Evolutionary conservation across 2,329 filamentous ascomycete genomes (phyloP).

Genomic region (Waltergamsia citrina): DNA sequence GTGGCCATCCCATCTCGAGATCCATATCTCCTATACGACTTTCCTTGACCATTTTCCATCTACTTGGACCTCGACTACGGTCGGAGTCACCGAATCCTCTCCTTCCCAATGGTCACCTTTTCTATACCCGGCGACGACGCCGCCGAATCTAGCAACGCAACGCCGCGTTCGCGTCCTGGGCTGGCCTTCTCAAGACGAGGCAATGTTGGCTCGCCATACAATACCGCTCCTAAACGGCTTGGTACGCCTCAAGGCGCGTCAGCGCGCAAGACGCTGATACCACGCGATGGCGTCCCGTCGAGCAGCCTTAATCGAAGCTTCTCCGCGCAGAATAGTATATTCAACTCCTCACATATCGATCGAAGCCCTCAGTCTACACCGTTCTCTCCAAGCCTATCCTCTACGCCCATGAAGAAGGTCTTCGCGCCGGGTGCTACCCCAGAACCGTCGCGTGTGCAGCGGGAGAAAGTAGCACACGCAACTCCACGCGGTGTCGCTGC

Average conservation of each 20-base stretch:
- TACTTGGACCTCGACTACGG: no score
- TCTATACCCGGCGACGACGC: slow-evolving; percentile 25
- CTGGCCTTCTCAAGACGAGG: slow-evolving; percentile 33
- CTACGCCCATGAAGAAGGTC: slow-evolving; percentile 35
- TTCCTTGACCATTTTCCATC: neutral
- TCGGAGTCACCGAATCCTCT: no score
- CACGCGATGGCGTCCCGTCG: slow-evolving; percentile 23
- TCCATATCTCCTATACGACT: no score
- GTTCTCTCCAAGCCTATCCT: slow-evolving; percentile 36
- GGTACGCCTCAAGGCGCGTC: slow-evolving; percentile 27
- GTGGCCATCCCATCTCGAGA: no score
- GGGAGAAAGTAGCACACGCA: slow-evolving; percentile 32
- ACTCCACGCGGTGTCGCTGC: slow-evolving; percentile 39
- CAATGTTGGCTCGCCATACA: slow-evolving; percentile 26
- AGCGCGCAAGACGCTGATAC: slow-evolving; percentile 22
- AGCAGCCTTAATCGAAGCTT: slow-evolving; percentile 25
- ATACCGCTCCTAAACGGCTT: slow-evolving; percentile 18
- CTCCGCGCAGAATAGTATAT: slow-evolving; percentile 28
- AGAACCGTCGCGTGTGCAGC: slow-evolving; percentile 29
- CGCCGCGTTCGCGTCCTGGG: slow-evolving; percentile 27
- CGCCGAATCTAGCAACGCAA: slow-evolving; percentile 19
- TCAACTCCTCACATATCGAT: slow-evolving; percentile 26
- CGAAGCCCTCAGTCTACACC: slow-evolving; percentile 18
- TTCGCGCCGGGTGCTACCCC: slow-evolving; percentile 36
- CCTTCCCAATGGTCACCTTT: slow-evolving; percentile 27